phyloP scores from a whole-genome alignment of 2,329 filamentous ascomycete genomes.

The Amesomyces nigricolor region DNA sequence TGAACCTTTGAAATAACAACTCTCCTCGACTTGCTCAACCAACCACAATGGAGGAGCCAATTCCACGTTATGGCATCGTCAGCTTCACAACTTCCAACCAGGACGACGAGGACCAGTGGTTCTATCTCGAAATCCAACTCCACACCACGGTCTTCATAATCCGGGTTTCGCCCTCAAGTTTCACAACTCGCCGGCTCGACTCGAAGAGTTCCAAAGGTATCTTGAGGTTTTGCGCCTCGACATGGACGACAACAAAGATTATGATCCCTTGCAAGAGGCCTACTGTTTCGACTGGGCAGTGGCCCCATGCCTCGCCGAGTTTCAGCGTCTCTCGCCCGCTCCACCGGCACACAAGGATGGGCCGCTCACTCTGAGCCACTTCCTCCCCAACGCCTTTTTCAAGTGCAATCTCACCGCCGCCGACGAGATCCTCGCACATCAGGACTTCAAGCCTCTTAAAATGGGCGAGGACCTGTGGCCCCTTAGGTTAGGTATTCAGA shows the following conservation, averaged over 20 bases:
- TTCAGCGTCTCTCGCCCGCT: conserved; percentile 6
- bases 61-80: neutral
- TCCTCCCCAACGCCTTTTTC: neutral
- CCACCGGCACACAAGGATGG: neutral
- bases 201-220: conserved; percentile 4
- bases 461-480: neutral
- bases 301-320: conserved; percentile 2
- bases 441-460: neutral
- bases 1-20: too few relatives aligned
- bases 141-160: neutral
- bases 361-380: conserved; percentile 3
- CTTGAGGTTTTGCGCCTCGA: neutral
- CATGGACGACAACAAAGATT: neutral
- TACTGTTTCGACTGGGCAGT: conserved; percentile 11
- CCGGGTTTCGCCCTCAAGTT: conserved; percentile 1
- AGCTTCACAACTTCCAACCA: conserved; percentile 9
- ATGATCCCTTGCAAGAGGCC: neutral
- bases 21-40: too few relatives aligned
- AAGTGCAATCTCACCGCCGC: conserved; percentile 3
- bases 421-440: conserved; percentile 3
- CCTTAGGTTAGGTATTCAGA: neutral
- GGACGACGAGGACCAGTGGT: conserved; percentile 1
- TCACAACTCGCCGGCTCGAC: neutral
- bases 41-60: neutral
- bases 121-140: conserved; percentile 5